Percentiles rank a stretch among this genome's conserved stretches.
Evolutionary conservation across 164 flowering plant genomes (phyloP).

Genomic region (Malania oleifera): DNA sequence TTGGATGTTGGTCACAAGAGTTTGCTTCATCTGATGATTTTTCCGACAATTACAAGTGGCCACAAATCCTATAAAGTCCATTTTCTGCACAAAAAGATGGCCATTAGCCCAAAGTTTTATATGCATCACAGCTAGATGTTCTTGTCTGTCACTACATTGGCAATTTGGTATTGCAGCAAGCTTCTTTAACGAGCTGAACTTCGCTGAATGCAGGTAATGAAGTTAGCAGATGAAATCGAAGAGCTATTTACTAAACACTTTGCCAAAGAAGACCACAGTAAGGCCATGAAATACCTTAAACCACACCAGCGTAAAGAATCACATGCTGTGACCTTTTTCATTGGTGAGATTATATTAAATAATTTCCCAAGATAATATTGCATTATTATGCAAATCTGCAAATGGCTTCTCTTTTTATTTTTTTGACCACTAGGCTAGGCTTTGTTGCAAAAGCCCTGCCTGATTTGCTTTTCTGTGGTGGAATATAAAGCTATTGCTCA

Average conservation of each 20-base stretch:
- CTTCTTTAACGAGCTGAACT: neutral
- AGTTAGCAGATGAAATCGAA: conserved; percentile 82
- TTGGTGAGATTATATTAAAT: conserved; percentile 43
- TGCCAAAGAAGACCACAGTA: conserved; percentile 61
- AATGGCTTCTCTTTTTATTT: conserved; percentile 1
- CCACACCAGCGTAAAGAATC: conserved; percentile 82
- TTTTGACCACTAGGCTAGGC: conserved; percentile 19
- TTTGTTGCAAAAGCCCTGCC: conserved; percentile 13
- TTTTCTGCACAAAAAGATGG: conserved; percentile 11
- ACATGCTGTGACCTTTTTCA: conserved; percentile 83
- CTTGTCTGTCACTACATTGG: conserved; percentile 22
- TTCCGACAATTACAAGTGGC: conserved; percentile 38
- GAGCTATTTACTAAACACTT: conserved; percentile 72
- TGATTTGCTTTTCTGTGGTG: conserved; percentile 31
- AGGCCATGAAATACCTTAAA: conserved; percentile 86
- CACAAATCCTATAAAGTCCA: conserved; percentile 12
- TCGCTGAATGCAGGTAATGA: conserved; percentile 55
- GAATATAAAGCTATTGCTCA: conserved; percentile 24
- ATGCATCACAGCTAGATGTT: conserved; percentile 22
- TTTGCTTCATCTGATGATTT: conserved; percentile 19
- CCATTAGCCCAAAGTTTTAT: conserved; percentile 4
- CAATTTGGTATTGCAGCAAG: no score
- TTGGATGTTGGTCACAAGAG: conserved; percentile 19
- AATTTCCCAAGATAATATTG: neutral
- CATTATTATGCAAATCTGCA: neutral